Evolutionary conservation across 1,139 yeast species (phyloP).

Genomic region (Kluyveromyces sp.): DNA sequence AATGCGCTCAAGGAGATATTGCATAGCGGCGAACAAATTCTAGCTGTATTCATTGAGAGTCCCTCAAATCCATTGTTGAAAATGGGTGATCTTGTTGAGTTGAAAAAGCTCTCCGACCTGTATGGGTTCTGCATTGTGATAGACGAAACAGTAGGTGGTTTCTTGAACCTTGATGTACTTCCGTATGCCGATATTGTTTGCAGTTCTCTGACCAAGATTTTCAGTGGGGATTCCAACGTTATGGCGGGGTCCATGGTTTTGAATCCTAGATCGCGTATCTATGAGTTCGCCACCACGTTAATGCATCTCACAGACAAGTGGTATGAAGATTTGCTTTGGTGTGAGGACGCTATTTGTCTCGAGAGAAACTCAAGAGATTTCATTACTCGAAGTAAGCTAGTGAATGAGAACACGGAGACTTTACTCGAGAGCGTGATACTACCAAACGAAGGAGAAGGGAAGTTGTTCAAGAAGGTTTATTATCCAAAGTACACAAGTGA

Average conservation of each 20-base stretch:
- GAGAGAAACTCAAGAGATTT: constrained; percentile 93
- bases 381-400: constrained; percentile 55
- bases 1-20: constrained; percentile 56
- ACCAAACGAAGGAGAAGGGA: constrained; percentile 32
- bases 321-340: constrained; percentile 78
- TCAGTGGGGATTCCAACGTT: constrained; percentile 91
- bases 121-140: constrained; percentile 72
- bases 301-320: constrained; percentile 35
- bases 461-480: constrained; percentile 51
- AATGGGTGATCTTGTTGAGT: constrained; percentile 66
- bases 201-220: constrained; percentile 83
- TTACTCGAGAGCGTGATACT: constrained; percentile 44
- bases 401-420: constrained; percentile 58
- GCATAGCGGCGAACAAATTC: constrained; percentile 52
- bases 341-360: constrained; percentile 84
- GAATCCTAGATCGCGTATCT: constrained; percentile 57
- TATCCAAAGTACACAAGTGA: constrained; percentile 55
- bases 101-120: constrained; percentile 59
- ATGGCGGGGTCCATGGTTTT: constrained; percentile 88
- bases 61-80: constrained; percentile 88
- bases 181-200: constrained; percentile 82
- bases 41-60: constrained; percentile 79
- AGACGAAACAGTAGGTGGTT: constrained; percentile 92
- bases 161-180: constrained; percentile 72
- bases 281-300: constrained; percentile 45